Conservation (phyloP, 805 yeast species). For the Wickerhamia fluorescens region DNA sequence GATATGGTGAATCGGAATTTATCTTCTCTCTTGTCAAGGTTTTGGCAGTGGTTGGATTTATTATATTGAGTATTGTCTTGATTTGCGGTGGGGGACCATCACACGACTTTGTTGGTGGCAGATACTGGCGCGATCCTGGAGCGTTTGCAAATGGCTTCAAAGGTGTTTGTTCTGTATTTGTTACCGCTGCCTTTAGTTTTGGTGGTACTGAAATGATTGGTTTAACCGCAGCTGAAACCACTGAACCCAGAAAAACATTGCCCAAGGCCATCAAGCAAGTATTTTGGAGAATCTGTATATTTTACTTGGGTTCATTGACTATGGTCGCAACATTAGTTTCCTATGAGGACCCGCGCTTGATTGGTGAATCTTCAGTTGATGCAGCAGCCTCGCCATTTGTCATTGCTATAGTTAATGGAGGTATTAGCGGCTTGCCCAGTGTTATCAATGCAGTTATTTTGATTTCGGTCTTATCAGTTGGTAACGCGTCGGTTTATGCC, state of each 20-base stretch:
- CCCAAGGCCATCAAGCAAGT: conserved; percentile 36
- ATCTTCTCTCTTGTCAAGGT: conserved; percentile 42
- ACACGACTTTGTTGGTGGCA: conserved; percentile 43
- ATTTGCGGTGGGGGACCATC: conserved; percentile 49
- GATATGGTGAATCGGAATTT: conserved; percentile 54
- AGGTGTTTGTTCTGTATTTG: conserved; percentile 32
- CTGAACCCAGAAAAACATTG: conserved; percentile 26
- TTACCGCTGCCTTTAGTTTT: conserved; percentile 34
- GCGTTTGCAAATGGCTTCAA: conserved; percentile 42
- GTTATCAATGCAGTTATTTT: conserved; percentile 63
- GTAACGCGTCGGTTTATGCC: conserved; percentile 62
- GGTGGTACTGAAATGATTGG: conserved; percentile 36
- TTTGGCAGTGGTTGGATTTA: conserved; percentile 41
- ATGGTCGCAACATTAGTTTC: conserved; percentile 19
- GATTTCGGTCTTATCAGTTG: conserved; percentile 63
- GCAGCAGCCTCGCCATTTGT: conserved; percentile 75
- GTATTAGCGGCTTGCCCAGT: conserved; percentile 55
- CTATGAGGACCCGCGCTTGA: conserved; percentile 16
- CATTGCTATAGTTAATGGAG: conserved; percentile 57
- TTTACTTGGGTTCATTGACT: conserved; percentile 22
- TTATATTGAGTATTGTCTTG: conserved; percentile 38
- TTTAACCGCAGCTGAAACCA: conserved; percentile 34
- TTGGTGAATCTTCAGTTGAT: conserved; percentile 42
- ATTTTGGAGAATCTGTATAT: conserved; percentile 33
- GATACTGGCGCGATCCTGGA: conserved; percentile 50